Evolutionary conservation across 768 basidiomycete species (phyloP).

Genomic region (Sporobolomyces phaffii): DNA sequence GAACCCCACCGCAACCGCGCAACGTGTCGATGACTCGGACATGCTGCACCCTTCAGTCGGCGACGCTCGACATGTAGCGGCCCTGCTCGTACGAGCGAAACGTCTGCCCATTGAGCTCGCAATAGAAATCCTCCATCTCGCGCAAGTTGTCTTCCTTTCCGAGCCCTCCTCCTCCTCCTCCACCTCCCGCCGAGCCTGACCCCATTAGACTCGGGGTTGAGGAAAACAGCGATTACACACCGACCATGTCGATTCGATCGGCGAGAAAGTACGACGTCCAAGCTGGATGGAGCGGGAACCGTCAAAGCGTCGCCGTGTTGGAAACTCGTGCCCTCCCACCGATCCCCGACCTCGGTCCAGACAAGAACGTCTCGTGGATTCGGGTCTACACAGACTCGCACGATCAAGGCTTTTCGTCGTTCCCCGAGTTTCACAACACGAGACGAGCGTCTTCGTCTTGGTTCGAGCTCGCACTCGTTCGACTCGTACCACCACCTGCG

Average conservation of each 20-base stretch:
- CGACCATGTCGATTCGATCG: neutral
- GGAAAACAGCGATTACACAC: conserved; percentile 12
- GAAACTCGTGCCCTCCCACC: neutral
- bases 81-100: neutral
- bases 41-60: neutral
- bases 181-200: too few relatives aligned
- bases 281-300: neutral
- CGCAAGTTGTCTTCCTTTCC: neutral
- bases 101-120: conserved; percentile 19
- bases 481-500: neutral
- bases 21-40: too few relatives aligned
- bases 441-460: conserved; percentile 18
- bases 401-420: conserved; percentile 32
- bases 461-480: conserved; percentile 32
- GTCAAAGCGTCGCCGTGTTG: neutral
- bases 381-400: conserved; percentile 3
- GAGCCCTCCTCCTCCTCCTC: neutral
- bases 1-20: neutral
- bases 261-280: neutral
- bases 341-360: neutral
- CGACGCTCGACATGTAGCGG: neutral
- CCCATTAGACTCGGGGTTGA: too few relatives aligned
- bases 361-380: neutral
- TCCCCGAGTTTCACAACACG: conserved; percentile 12
- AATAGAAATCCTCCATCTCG: conserved; percentile 1